A percentile compares a stretch with the other conserved stretches of the same genome.
Evolutionary conservation across 768 basidiomycete species (phyloP).

Genomic region (Lyophyllum decastes): DNA sequence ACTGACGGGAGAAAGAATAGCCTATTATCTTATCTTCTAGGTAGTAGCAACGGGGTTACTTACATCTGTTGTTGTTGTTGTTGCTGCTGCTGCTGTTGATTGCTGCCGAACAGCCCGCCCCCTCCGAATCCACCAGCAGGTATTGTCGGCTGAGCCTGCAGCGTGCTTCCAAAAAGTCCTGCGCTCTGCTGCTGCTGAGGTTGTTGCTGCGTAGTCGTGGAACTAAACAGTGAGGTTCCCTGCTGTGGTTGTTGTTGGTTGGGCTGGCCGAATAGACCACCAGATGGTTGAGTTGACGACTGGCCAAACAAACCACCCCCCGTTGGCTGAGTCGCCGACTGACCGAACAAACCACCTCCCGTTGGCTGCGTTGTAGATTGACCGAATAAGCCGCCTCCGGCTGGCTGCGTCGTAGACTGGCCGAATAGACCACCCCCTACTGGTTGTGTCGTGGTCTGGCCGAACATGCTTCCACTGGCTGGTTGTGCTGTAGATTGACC

Average conservation of each 20-base stretch:
- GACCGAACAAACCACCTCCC: conserved; percentile 28
- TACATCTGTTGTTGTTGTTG: conserved; percentile 29
- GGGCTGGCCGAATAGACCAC: conserved; percentile 5
- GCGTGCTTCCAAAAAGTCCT: conserved; percentile 24
- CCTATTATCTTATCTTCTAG: neutral
- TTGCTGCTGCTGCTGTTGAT: conserved; percentile 33
- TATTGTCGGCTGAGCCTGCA: conserved; percentile 33
- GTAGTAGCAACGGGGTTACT: conserved; percentile 16
- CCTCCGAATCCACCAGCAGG: conserved; percentile 29
- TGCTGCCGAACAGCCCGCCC: conserved; percentile 31
- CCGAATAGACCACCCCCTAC: conserved; percentile 13
- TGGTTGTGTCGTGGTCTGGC: conserved; percentile 18
- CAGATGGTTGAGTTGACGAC: conserved; percentile 17
- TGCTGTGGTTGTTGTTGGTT: conserved; percentile 18
- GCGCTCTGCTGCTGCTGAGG: conserved; percentile 25
- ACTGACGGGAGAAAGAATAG: neutral
- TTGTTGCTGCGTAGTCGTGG: conserved; percentile 18
- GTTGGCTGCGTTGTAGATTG: conserved; percentile 15
- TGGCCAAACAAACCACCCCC: conserved; percentile 20
- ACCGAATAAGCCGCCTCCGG: conserved; percentile 30
- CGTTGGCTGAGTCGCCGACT: conserved; percentile 16
- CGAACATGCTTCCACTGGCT: conserved; percentile 20
- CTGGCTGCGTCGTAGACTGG: conserved; percentile 18
- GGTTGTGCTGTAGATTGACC: conserved; percentile 14
- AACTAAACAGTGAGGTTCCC: conserved; percentile 10